Evolutionary conservation across 345 rosid species (phyloP).

Genomic region (Zanthoxylum bungeanum): DNA sequence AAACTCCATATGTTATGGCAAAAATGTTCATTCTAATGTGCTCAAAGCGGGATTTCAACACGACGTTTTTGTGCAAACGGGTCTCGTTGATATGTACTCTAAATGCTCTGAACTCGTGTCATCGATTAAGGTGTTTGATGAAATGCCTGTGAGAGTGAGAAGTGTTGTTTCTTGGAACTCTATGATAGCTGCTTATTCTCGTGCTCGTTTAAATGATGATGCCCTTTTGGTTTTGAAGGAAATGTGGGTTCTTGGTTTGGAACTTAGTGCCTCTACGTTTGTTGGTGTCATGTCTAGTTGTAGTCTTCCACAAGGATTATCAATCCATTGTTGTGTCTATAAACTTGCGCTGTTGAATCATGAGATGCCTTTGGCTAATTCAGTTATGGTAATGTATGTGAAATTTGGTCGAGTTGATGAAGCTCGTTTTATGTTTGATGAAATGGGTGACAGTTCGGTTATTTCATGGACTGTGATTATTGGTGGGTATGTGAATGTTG

Average conservation of each 20-base stretch:
- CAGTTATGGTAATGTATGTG: conserved; percentile 25
- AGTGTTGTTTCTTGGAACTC: conserved; percentile 27
- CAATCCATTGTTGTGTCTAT: conserved; percentile 25
- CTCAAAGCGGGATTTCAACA: conserved; percentile 19
- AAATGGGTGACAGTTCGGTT: conserved; percentile 21
- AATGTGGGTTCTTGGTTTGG: conserved; percentile 29
- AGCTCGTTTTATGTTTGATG: conserved; percentile 26
- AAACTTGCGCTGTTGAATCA: conserved; percentile 24
- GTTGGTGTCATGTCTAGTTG: conserved; percentile 18
- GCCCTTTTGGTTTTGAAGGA: conserved; percentile 15
- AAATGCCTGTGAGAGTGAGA: conserved; percentile 25
- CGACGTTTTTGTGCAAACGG: conserved; percentile 19
- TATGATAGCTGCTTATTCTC: conserved; percentile 27
- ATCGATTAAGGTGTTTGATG: conserved; percentile 24
- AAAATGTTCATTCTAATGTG: conserved; percentile 14
- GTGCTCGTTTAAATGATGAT: conserved; percentile 11
- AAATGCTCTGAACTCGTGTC: conserved; percentile 7
- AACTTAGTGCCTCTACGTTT: conserved; percentile 26
- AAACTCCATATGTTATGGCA: conserved; percentile 14
- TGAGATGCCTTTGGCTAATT: conserved; percentile 27
- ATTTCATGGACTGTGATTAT: conserved; percentile 32
- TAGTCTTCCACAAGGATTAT: conserved; percentile 22
- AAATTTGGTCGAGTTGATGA: conserved; percentile 17
- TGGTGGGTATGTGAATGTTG: conserved; percentile 22
- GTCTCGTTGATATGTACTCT: conserved; percentile 29